A percentile compares a stretch with the other conserved stretches of the same genome.
phyloP scores from a whole-genome alignment of 305 asterid species.

The Plantago coronopus region DNA sequence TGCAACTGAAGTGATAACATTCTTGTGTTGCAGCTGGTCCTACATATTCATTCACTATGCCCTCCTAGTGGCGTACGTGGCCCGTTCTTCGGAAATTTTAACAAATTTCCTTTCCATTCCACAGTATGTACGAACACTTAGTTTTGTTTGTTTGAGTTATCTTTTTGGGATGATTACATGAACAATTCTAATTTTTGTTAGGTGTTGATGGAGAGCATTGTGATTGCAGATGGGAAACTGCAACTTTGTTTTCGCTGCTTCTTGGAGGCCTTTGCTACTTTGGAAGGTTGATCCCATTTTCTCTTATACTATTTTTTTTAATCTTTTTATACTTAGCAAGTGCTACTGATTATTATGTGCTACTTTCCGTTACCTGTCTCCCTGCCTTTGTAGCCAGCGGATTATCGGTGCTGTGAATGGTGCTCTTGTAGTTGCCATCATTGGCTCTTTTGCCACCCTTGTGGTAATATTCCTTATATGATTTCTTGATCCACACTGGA shows the following conservation, averaged over 20 bases:
- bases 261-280: slow-evolving; percentile 82
- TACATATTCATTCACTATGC: slow-evolving; percentile 91
- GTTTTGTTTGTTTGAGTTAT: slow-evolving; percentile 11
- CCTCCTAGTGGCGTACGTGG: slow-evolving; percentile 90
- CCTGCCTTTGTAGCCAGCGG: slow-evolving; percentile 50
- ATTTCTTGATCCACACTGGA: slow-evolving; percentile 4
- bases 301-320: slow-evolving; percentile 6
- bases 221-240: slow-evolving; percentile 97
- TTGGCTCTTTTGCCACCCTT: slow-evolving; percentile 65
- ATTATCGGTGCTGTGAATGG: slow-evolving; percentile 84
- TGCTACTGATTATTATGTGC: neutral
- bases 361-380: neutral
- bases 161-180: slow-evolving; percentile 25
- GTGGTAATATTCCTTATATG: slow-evolving; percentile 54
- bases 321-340: slow-evolving; percentile 3
- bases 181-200: slow-evolving; percentile 32
- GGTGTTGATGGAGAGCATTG: slow-evolving; percentile 80
- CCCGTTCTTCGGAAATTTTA: slow-evolving; percentile 90
- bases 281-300: slow-evolving; percentile 56
- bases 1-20: slow-evolving; percentile 22
- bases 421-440: slow-evolving; percentile 59
- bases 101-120: slow-evolving; percentile 78
- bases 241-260: slow-evolving; percentile 68
- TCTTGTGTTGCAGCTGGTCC: slow-evolving; percentile 74
- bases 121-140: slow-evolving; percentile 37